Conservation (phyloP, 1,139 yeast genomes). For the Nakaseomyces nivariensis region DNA sequence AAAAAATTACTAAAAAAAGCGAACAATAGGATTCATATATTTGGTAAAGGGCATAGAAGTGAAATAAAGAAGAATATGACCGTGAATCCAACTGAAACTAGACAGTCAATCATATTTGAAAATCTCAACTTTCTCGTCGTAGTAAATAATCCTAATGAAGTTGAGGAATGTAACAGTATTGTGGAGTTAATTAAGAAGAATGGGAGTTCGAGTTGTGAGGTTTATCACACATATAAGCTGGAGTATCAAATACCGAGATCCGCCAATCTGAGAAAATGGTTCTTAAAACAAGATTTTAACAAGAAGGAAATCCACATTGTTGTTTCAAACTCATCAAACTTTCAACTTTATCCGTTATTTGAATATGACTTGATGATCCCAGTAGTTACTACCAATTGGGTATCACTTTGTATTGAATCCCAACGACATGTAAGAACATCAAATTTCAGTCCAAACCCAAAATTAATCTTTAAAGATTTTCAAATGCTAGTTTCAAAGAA, state of each 20-base stretch:
- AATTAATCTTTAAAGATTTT: constrained; percentile 50
- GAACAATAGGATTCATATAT: not conserved
- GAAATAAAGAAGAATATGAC: not conserved
- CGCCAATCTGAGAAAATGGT: constrained; percentile 9
- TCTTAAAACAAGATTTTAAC: constrained; percentile 8
- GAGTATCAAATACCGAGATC: not conserved
- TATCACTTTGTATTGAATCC: constrained; percentile 39
- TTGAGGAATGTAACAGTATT: not conserved
- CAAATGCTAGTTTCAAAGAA: constrained; percentile 54
- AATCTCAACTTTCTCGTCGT: not conserved
- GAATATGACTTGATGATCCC: constrained; percentile 54
- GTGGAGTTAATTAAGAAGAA: not conserved
- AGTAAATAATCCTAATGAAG: not conserved
- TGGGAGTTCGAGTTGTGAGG: not conserved
- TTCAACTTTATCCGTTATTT: constrained; percentile 41
- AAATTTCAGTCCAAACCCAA: constrained; percentile 55
- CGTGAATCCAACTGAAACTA: not conserved
- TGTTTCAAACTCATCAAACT: constrained; percentile 44
- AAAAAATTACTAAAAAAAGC: not conserved
- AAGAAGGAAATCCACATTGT: constrained; percentile 36
- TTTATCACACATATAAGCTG: not conserved
- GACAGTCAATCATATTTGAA: not conserved
- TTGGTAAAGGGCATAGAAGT: too few species aligned
- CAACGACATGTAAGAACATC: constrained; percentile 41
- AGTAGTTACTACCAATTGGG: constrained; percentile 59